A percentile compares a stretch with the other conserved stretches of the same genome.
phyloP scores from a whole-genome alignment of 164 flowering plant genomes.

The Cinnamomum micranthum region DNA sequence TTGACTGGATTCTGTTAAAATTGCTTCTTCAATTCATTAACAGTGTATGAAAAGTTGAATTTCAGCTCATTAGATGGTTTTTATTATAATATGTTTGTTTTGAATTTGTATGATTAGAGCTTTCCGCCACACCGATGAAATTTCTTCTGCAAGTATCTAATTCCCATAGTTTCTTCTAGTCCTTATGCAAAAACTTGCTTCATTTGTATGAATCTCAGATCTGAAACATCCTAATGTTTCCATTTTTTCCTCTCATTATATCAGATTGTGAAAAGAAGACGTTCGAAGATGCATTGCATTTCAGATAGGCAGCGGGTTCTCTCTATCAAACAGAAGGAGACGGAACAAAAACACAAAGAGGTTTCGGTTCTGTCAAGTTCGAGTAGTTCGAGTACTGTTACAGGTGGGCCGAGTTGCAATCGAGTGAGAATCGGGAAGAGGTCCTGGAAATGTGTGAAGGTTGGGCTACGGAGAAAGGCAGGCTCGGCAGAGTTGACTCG shows the following conservation, averaged over 20 bases:
- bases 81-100: neutral
- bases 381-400: slow-evolving; percentile 32
- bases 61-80: neutral
- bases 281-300: slow-evolving; percentile 28
- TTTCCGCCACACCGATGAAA: neutral
- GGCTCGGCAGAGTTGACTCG: slow-evolving; percentile 30
- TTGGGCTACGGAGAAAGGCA: slow-evolving; percentile 11
- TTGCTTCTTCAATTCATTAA: too few relatives aligned
- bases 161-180: neutral
- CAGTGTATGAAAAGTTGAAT: neutral
- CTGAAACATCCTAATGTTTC: neutral
- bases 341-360: slow-evolving; percentile 8
- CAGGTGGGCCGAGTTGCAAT: slow-evolving; percentile 26
- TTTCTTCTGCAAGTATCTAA: neutral
- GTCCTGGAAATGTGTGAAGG: neutral
- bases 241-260: neutral
- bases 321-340: neutral
- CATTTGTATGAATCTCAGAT: neutral
- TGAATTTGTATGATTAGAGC: neutral
- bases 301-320: slow-evolving; percentile 16
- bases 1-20: too few relatives aligned
- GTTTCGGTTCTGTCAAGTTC: slow-evolving; percentile 27
- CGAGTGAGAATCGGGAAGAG: neutral
- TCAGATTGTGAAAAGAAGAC: slow-evolving; percentile 40
- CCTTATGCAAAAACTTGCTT: neutral